Evolutionary conservation across 2,329 filamentous ascomycete genomes (phyloP).

Genomic region (Diaporthe sp.): DNA sequence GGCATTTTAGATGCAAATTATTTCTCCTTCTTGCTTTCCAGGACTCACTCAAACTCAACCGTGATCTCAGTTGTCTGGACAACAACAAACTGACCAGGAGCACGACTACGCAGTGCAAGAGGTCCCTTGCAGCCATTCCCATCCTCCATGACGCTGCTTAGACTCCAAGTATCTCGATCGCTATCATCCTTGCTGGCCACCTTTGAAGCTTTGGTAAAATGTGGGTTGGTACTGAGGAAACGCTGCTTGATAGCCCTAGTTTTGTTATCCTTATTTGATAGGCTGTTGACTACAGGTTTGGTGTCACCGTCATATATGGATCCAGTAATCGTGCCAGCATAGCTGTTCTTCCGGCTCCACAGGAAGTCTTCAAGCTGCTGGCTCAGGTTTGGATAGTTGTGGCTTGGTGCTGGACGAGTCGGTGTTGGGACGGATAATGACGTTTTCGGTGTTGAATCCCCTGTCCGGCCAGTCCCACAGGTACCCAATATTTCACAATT

Average conservation of each 20-base stretch:
- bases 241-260: not conserved
- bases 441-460: not conserved
- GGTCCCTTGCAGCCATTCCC: not conserved
- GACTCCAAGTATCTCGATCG: not conserved
- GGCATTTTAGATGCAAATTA: not conserved
- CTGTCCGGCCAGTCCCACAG: not conserved
- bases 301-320: not conserved
- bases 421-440: not conserved
- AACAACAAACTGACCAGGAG: not conserved
- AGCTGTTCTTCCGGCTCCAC: constrained; percentile 15
- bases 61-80: constrained; percentile 5
- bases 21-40: not conserved
- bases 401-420: not conserved
- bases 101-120: too few species aligned
- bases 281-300: not conserved
- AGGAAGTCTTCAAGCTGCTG: constrained; percentile 6
- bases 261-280: not conserved
- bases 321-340: not conserved
- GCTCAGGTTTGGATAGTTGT: not conserved
- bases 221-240: not conserved
- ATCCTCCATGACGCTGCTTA: not conserved
- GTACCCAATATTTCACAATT: not conserved
- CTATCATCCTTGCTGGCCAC: fast-evolving
- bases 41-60: not conserved
- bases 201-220: not conserved